phyloP scores from a whole-genome alignment of 2,329 filamentous ascomycete genomes.

The Cladosporium phlei region DNA sequence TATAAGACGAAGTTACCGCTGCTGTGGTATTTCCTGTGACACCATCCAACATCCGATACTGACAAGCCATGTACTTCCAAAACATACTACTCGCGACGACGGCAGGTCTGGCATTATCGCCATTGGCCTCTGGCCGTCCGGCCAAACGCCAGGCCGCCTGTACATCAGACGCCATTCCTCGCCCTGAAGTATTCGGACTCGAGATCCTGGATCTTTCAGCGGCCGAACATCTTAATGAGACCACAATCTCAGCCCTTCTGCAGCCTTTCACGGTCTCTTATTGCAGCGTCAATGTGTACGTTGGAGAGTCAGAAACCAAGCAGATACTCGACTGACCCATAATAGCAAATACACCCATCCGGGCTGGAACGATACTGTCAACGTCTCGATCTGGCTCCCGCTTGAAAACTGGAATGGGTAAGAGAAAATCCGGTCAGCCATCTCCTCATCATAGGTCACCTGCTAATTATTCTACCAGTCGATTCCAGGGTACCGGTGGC shows the following conservation, averaged over 20 bases:
- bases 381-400: slow-evolving; percentile 30
- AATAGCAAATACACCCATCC: slow-evolving; percentile 8
- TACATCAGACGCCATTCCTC: slow-evolving; percentile 4
- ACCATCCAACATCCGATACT: no score
- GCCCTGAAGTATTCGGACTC: not conserved
- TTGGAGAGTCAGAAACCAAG: not conserved
- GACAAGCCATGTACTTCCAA: not conserved
- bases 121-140: not conserved
- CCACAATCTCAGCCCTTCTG: not conserved
- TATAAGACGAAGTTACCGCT: no score
- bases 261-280: slow-evolving; percentile 4
- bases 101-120: not conserved
- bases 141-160: not conserved
- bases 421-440: slow-evolving; percentile 24
- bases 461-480: slow-evolving; percentile 5
- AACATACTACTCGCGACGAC: not conserved
- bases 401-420: slow-evolving; percentile 28
- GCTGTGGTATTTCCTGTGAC: no score
- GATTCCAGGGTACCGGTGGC: slow-evolving; percentile 35
- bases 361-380: slow-evolving; percentile 19
- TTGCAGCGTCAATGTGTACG: slow-evolving; percentile 8
- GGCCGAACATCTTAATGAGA: not conserved
- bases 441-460: not conserved
- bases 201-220: slow-evolving; percentile 5
- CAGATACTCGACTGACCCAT: not conserved